phyloP scores from a whole-genome alignment of 2,329 filamentous ascomycete species.

The Xenosphaeropsis pyriputrescens region DNA sequence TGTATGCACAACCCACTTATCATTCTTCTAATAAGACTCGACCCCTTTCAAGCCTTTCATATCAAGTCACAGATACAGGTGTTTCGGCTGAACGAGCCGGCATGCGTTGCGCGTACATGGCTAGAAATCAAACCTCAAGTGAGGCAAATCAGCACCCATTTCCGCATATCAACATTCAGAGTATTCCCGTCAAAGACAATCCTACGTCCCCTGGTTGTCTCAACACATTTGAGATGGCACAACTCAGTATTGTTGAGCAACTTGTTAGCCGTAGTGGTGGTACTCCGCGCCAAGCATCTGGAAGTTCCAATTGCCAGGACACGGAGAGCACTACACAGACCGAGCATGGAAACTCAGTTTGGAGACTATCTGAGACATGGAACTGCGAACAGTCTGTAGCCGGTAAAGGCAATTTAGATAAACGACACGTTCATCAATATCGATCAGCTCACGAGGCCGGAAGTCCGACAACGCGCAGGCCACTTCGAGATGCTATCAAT shows the following conservation, averaged over 20 bases:
- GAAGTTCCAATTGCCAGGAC: not conserved
- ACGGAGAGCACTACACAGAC: not conserved
- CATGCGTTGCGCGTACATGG: too few relatives aligned
- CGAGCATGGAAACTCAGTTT: not conserved
- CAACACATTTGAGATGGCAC: slow-evolving; percentile 6
- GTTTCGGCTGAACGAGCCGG: too few relatives aligned
- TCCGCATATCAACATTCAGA: too few relatives aligned
- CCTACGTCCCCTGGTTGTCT: not conserved
- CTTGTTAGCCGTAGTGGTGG: slow-evolving; percentile 2
- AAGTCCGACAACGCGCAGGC: not conserved
- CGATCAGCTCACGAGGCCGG: not conserved
- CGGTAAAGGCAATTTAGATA: not conserved
- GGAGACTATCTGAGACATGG: not conserved
- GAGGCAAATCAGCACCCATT: too few relatives aligned
- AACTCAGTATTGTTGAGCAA: slow-evolving; percentile 3
- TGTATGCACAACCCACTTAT: not conserved
- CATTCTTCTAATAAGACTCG: not conserved
- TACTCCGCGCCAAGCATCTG: not conserved
- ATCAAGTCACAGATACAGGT: too few relatives aligned
- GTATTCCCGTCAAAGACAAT: too few relatives aligned
- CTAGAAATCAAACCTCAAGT: too few relatives aligned
- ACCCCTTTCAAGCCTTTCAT: too few relatives aligned
- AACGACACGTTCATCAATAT: not conserved
- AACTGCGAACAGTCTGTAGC: not conserved
- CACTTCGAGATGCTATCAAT: not conserved